phyloP scores from a whole-genome alignment of 2,329 filamentous ascomycete genomes.

The Ophiosphaerella herpotricha region DNA sequence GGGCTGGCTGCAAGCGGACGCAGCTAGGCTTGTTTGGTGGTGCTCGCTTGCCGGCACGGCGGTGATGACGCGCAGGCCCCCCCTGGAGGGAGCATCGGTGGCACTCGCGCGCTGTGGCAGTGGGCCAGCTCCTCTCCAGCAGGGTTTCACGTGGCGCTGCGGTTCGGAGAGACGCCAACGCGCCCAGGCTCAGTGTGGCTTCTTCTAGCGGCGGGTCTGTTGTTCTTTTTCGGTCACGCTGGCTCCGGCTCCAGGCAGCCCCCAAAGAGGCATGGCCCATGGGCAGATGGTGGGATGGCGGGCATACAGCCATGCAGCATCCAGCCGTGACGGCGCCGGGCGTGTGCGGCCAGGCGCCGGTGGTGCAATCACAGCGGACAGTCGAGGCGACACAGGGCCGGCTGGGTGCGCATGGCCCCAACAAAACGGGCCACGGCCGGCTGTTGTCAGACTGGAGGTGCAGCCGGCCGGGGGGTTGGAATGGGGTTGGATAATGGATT shows the following conservation, averaged over 20 bases:
- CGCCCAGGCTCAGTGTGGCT: conserved; percentile 34
- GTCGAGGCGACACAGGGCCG: conserved; percentile 25
- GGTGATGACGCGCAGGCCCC: conserved; percentile 40
- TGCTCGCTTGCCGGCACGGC: conserved; percentile 37
- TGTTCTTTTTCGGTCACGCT: conserved; percentile 28
- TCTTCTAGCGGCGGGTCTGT: conserved; percentile 30
- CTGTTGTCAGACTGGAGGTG: conserved; percentile 34
- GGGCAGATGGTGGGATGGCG: background rate
- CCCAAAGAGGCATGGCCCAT: conserved; percentile 22
- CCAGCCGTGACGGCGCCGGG: no score
- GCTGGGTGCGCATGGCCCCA: conserved; percentile 34
- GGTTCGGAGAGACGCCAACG: conserved; percentile 18
- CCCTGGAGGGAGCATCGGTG: conserved; percentile 17
- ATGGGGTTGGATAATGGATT: conserved; percentile 7
- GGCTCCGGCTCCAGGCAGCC: conserved; percentile 20
- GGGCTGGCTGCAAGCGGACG: conserved; percentile 3
- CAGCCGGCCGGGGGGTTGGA: conserved; percentile 28
- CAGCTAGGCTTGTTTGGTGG: conserved; percentile 10
- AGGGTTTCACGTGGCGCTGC: conserved; percentile 41
- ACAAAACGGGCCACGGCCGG: conserved; percentile 28
- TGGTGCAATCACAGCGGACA: background rate
- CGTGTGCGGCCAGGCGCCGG: no score
- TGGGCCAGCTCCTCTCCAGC: conserved; percentile 10
- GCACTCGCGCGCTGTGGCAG: conserved; percentile 28
- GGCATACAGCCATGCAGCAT: no score